Base-by-base conservation (phyloP, 495 filamentous ascomycete genomes). In the Arthonia radiata region DNA sequence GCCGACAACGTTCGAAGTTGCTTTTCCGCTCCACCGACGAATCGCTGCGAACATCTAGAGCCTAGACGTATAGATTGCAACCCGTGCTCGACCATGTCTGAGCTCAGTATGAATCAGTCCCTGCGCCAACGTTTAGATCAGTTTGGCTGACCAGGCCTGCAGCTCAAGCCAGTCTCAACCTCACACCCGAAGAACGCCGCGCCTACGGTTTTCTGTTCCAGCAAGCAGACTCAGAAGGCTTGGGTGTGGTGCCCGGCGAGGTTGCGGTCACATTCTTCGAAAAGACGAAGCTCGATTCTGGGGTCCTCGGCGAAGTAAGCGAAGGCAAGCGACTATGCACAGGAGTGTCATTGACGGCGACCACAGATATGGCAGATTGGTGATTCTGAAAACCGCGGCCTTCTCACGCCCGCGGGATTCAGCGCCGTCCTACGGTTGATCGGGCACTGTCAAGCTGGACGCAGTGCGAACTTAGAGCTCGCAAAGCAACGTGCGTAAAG, bases 231-330 rank as follows among this genome's bases (percentile, higher is more conserved):
- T 70, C 68, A 16, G 86, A 91, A 32, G 70, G 61, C 40, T 64
- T 91, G 12, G 78, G 80, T n/a, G 79, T 93, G 25, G 77, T 97
- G 8, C 92, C 83, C 9, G 86, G 89, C 37, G 86, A 94, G 47
- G 59, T 90, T 29, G 86, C 86, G 5, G 89, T 94, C 38, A 80
- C 82, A 38, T 94, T 97, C 56, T 97, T 97, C 40, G 82, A 94
- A 49, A 89, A 83, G 63, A 93, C 86, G 15, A 66, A 74, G 35
- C 56, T 97, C 17, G 61, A 79, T 27, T 71, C 79, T 24, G 64
- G 74, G 30, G 62, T 83, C 15, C 59, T 97, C 36, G 86, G 86
- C 43, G 74, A 92, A 69, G 80, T 89, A 54, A 31, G 64, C 4
- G 27, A 11, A 22, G 7, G 27, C 15, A 10, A 14, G 10, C 14